Conservation (phyloP, 345 rosid species). For the Camelina laxa region DNA sequence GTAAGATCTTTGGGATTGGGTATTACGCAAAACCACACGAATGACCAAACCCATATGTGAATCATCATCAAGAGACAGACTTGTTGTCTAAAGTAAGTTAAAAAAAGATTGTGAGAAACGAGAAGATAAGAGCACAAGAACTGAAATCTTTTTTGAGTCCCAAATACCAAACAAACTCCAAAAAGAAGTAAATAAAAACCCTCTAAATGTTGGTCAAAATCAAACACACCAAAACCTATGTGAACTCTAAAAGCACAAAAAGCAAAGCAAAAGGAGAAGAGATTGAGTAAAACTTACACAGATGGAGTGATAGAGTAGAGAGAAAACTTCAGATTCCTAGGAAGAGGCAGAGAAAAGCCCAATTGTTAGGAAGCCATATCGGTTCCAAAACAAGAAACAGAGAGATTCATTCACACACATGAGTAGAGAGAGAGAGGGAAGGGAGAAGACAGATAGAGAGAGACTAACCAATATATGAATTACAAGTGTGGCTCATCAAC, state of each 20-base stretch:
- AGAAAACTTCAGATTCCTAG: constrained; percentile 39
- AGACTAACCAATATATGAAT: constrained; percentile 40
- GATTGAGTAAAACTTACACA: constrained; percentile 29
- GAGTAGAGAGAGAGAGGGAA: constrained; percentile 24
- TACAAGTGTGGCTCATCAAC: constrained; percentile 55
- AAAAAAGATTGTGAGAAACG: constrained; percentile 22
- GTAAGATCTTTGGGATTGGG: constrained; percentile 39
- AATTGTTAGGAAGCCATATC: constrained; percentile 74
- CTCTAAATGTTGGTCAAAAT: constrained; percentile 23
- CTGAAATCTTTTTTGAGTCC: constrained; percentile 21
- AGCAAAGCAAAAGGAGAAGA: not conserved
- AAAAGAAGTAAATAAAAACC: constrained; percentile 6
- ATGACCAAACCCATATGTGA: constrained; percentile 40
- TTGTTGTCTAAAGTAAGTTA: constrained; percentile 35
- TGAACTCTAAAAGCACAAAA: not conserved
- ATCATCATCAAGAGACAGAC: constrained; percentile 45
- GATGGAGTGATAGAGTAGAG: constrained; percentile 37
- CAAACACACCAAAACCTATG: constrained; percentile 42
- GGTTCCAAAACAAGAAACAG: constrained; percentile 61
- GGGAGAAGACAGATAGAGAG: constrained; percentile 21
- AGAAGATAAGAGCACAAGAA: constrained; percentile 23
- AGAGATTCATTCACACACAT: constrained; percentile 30
- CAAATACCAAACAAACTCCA: constrained; percentile 22
- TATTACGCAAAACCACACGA: constrained; percentile 40
- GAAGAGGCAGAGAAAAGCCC: constrained; percentile 58